A percentile compares a stretch with the other conserved stretches of the same genome.
Evolutionary conservation across 140 eudicot species (phyloP).

Genomic region (Anethum foeniculum): DNA sequence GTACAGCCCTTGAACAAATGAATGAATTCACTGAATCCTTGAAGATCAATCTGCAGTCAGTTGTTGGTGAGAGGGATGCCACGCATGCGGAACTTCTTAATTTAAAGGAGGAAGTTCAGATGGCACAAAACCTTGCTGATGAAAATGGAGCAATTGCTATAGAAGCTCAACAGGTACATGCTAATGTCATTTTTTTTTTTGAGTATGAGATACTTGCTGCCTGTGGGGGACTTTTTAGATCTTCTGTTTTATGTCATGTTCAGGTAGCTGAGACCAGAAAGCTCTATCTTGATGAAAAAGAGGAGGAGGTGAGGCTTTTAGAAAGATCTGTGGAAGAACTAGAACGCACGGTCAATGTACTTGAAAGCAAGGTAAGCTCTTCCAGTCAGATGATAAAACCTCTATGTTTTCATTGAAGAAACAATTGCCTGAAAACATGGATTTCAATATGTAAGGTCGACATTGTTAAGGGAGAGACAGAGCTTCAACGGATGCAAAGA

Average conservation of each 20-base stretch:
- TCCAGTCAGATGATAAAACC: background rate
- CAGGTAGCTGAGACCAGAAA: slow-evolving; percentile 64
- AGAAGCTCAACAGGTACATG: slow-evolving; percentile 74
- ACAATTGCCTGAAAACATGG: slow-evolving; percentile 10
- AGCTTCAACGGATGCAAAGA: slow-evolving; percentile 66
- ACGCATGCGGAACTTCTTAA: slow-evolving; percentile 31
- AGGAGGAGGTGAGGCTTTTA: slow-evolving; percentile 77
- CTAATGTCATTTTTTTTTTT: background rate
- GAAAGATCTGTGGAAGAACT: slow-evolving; percentile 84
- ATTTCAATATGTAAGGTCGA: slow-evolving; percentile 46
- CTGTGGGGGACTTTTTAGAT: background rate
- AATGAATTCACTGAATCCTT: slow-evolving; percentile 38
- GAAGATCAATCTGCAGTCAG: slow-evolving; percentile 36
- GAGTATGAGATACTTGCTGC: background rate
- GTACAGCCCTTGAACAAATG: slow-evolving; percentile 41
- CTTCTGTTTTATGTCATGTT: background rate
- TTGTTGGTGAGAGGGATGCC: slow-evolving; percentile 45
- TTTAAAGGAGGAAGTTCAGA: slow-evolving; percentile 63
- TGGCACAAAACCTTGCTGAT: slow-evolving; percentile 67
- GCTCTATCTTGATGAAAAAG: slow-evolving; percentile 65
- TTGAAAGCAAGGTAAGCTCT: slow-evolving; percentile 67
- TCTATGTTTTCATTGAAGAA: background rate
- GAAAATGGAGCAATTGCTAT: slow-evolving; percentile 70
- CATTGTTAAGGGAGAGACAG: slow-evolving; percentile 79
- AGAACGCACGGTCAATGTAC: slow-evolving; percentile 70